These are phyloP conservation scores for Stachybotrys echinatus DNA, from an alignment of 2,329 filamentous ascomycete species.

Conservation along the genomic window DNA sequence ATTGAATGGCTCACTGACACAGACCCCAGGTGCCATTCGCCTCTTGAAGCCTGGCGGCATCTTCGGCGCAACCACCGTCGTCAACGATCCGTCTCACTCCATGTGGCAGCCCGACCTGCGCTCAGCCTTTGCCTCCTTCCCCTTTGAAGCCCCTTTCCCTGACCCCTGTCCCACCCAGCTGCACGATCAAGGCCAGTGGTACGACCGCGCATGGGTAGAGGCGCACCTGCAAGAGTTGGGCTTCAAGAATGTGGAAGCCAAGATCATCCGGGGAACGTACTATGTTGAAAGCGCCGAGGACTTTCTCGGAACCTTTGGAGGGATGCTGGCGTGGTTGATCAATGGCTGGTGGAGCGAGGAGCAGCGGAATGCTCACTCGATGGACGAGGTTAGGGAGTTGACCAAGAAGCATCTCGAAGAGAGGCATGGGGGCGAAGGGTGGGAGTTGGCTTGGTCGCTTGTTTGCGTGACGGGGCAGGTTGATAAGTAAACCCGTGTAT, in stretches of 20 bases:
- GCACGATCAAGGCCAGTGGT: constrained; percentile 33
- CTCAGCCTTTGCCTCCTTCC: constrained; percentile 32
- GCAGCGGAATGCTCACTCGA: constrained; percentile 23
- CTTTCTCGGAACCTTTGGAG: constrained; percentile 25
- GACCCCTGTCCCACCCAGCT: constrained; percentile 29
- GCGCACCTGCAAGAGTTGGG: constrained; percentile 27
- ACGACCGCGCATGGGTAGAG: constrained; percentile 31
- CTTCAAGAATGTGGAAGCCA: constrained; percentile 31
- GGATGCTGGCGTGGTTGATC: constrained; percentile 34
- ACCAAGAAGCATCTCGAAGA: constrained; percentile 30
- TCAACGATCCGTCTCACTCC: constrained; percentile 21
- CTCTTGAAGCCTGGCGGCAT: constrained; percentile 32
- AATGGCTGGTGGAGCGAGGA: constrained; percentile 34
- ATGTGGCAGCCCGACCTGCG: constrained; percentile 32
- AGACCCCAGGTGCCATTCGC: constrained; percentile 26
- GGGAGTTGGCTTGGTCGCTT: constrained; percentile 14
- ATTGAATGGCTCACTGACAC: background rate
- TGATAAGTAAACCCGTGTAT: constrained; percentile 2
- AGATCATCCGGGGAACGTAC: constrained; percentile 19
- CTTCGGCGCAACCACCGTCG: constrained; percentile 31
- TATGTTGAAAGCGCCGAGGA: constrained; percentile 26
- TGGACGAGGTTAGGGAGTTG: constrained; percentile 28
- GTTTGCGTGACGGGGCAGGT: background rate
- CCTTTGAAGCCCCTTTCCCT: constrained; percentile 32
- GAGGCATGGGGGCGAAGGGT: constrained; percentile 27